Evolutionary conservation across 495 filamentous ascomycete genomes (phyloP).

Genomic region (Penicillium salamii): DNA sequence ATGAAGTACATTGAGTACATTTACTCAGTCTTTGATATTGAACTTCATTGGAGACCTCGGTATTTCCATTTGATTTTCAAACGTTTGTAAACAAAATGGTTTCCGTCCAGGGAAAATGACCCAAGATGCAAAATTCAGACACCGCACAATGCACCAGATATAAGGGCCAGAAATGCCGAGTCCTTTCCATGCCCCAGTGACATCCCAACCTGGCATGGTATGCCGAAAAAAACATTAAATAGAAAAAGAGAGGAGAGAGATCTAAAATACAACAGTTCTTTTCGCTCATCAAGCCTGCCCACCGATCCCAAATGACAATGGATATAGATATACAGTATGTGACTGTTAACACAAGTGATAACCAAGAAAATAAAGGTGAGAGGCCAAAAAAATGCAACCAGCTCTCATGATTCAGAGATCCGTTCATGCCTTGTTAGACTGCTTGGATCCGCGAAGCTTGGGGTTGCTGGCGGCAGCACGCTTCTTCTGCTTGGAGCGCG

Average conservation of each 20-base stretch:
- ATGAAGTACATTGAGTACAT: too few relatives aligned
- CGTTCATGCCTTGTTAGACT: constrained; percentile 33
- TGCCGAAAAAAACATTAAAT: constrained; percentile 16
- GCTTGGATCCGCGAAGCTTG: constrained; percentile 58
- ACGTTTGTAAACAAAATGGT: background rate
- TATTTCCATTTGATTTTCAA: background rate
- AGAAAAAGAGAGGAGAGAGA: constrained; percentile 38
- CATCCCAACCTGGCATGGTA: constrained; percentile 16
- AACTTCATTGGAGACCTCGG: background rate
- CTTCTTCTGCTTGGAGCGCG: constrained; percentile 62
- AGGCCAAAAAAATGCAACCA: constrained; percentile 2
- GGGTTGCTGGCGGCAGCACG: constrained; percentile 64
- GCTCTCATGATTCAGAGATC: background rate
- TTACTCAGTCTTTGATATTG: too few relatives aligned
- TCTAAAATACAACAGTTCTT: constrained; percentile 33
- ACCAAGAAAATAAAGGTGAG: constrained; percentile 22
- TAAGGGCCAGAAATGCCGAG: constrained; percentile 31
- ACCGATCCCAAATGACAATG: constrained; percentile 22
- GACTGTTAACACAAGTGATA: constrained; percentile 34
- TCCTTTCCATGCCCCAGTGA: constrained; percentile 35
- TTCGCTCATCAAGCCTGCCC: constrained; percentile 35
- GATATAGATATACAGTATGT: constrained; percentile 29
- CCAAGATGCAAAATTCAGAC: constrained; percentile 18
- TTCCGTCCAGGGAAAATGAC: constrained; percentile 11
- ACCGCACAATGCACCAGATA: constrained; percentile 28